These are phyloP conservation scores for Omphalea diandra DNA, from an alignment of 441 rosid genomes.

Conservation along the genomic window DNA sequence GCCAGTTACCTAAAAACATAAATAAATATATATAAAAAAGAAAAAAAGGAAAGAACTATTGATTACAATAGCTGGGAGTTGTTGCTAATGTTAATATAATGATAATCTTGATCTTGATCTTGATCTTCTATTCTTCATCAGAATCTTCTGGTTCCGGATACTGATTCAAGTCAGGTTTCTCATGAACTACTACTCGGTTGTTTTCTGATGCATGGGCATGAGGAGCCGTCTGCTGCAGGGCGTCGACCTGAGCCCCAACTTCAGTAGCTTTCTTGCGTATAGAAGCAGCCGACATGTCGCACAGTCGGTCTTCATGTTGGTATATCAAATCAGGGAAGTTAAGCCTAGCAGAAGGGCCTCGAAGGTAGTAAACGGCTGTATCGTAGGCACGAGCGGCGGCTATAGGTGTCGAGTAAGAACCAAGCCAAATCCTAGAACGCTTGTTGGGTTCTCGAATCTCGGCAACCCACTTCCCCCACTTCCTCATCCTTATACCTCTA, in stretches of 20 bases:
- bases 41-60: neutral
- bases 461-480: conserved; percentile 95
- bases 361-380: conserved; percentile 75
- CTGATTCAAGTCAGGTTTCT: conserved; percentile 75
- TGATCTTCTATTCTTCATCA: conserved; percentile 38
- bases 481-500: conserved; percentile 87
- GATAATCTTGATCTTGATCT: neutral
- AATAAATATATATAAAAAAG: neutral
- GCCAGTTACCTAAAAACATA: neutral
- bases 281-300: conserved; percentile 67
- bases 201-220: conserved; percentile 31
- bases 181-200: conserved; percentile 29
- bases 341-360: conserved; percentile 80
- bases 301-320: conserved; percentile 38
- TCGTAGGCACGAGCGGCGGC: conserved; percentile 92
- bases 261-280: conserved; percentile 79
- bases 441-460: conserved; percentile 91
- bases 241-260: conserved; percentile 79
- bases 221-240: conserved; percentile 47
- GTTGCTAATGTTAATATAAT: neutral
- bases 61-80: conserved; percentile 7
- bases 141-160: conserved; percentile 52
- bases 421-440: conserved; percentile 84
- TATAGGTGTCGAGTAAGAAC: conserved; percentile 72
- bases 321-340: conserved; percentile 74